Evolutionary conservation across 345 rosid genomes (phyloP).

Genomic region (Eutrema yunnanense): DNA sequence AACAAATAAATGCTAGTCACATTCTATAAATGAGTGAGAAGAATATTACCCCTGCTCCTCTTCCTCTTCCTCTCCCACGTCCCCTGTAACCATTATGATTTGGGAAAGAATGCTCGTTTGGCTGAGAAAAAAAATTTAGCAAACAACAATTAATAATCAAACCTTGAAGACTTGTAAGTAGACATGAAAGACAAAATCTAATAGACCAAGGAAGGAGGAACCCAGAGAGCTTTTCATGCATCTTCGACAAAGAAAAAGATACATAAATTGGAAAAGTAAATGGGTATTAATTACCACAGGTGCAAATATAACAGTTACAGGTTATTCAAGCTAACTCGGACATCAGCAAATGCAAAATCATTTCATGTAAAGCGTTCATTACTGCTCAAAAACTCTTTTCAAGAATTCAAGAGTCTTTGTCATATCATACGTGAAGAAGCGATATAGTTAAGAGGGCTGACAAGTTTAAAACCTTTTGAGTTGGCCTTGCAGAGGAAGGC

Average conservation of each 20-base stretch:
- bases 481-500: slow-evolving; percentile 56
- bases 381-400: background rate
- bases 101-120: slow-evolving; percentile 60
- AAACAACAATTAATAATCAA: slow-evolving; percentile 1
- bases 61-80: slow-evolving; percentile 84
- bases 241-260: background rate
- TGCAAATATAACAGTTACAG: background rate
- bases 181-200: background rate
- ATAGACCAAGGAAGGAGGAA: background rate
- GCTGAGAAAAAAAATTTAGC: slow-evolving; percentile 28
- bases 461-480: slow-evolving; percentile 27
- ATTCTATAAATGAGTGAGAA: slow-evolving; percentile 1
- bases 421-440: background rate
- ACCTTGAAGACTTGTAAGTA: background rate
- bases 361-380: background rate
- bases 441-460: background rate
- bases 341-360: slow-evolving; percentile 1
- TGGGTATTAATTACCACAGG: background rate
- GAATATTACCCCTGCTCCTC: slow-evolving; percentile 75
- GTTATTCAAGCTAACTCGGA: background rate
- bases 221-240: background rate
- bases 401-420: background rate
- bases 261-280: background rate
- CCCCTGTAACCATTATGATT: slow-evolving; percentile 56
- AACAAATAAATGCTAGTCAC: background rate